These are phyloP conservation scores for Trametes elegans DNA, from an alignment of 768 basidiomycete species.

Conservation along the genomic window DNA sequence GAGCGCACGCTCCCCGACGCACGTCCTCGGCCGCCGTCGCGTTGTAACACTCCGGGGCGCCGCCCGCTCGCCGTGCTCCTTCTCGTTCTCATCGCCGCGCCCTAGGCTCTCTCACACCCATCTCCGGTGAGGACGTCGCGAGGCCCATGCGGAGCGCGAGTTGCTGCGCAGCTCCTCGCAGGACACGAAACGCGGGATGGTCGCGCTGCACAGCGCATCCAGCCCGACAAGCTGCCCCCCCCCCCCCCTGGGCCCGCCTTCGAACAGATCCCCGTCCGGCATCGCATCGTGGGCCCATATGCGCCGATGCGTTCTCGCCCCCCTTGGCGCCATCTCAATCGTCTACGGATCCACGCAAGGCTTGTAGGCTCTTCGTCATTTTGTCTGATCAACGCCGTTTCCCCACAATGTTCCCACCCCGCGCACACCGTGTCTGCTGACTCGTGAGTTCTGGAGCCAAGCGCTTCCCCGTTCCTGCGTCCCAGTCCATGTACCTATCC, in stretches of 20 bases:
- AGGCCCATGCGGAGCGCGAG: not conserved
- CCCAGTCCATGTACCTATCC: too few relatives aligned
- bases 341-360: not conserved
- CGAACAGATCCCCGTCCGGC: too few relatives aligned
- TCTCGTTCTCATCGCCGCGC: not conserved
- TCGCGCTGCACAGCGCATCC: not conserved
- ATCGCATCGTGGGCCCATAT: not conserved
- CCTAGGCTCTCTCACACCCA: not conserved
- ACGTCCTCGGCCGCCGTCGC: not conserved
- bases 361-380: not conserved
- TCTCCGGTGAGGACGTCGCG: not conserved
- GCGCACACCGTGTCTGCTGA: too few relatives aligned
- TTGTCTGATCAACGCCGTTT: not conserved
- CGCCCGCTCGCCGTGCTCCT: not conserved
- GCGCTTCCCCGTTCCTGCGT: not conserved
- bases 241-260: not conserved
- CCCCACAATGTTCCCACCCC: not conserved
- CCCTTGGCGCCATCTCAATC: not conserved
- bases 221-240: not conserved
- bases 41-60: too few relatives aligned
- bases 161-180: too few relatives aligned
- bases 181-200: not conserved
- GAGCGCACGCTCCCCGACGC: not conserved
- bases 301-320: not conserved
- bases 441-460: not conserved